A percentile compares a stretch with the other conserved stretches of the same genome.
Conservation (phyloP, 169 alveolate species). For the Ichthyophthirius multifiliis region DNA sequence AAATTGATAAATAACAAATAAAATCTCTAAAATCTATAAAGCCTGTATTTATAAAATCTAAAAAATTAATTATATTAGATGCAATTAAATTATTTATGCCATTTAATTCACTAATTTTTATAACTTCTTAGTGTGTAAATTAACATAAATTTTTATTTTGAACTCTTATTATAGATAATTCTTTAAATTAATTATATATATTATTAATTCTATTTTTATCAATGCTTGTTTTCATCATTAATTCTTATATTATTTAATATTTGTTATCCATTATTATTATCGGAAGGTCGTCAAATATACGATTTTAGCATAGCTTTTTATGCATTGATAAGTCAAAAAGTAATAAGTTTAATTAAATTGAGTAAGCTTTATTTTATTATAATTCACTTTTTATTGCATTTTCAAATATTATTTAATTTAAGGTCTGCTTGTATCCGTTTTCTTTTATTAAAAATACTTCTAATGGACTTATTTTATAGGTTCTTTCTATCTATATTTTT, state of each 20-base stretch:
- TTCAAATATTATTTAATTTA: background rate
- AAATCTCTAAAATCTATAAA: slow-evolving; percentile 1
- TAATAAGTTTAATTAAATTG: background rate
- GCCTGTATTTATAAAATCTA: background rate
- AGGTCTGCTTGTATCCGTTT: background rate
- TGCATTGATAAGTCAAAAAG: background rate
- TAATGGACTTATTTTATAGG: background rate
- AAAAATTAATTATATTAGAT: background rate
- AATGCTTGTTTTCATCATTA: background rate
- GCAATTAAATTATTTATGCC: background rate
- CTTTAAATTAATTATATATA: background rate
- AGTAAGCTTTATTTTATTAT: background rate
- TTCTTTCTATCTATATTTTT: background rate
- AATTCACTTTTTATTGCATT: background rate
- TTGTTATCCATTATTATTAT: background rate
- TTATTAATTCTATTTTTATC: background rate
- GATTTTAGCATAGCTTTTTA: background rate
- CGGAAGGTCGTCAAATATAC: background rate
- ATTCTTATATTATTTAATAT: background rate
- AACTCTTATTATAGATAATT: background rate
- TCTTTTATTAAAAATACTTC: background rate
- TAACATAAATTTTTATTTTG: background rate
- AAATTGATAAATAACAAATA: background rate
- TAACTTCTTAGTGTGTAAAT: background rate
- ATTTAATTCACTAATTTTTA: background rate